phyloP scores from a whole-genome alignment of 192 early-diverging fungal genomes.

The Podochytrium sp. region DNA sequence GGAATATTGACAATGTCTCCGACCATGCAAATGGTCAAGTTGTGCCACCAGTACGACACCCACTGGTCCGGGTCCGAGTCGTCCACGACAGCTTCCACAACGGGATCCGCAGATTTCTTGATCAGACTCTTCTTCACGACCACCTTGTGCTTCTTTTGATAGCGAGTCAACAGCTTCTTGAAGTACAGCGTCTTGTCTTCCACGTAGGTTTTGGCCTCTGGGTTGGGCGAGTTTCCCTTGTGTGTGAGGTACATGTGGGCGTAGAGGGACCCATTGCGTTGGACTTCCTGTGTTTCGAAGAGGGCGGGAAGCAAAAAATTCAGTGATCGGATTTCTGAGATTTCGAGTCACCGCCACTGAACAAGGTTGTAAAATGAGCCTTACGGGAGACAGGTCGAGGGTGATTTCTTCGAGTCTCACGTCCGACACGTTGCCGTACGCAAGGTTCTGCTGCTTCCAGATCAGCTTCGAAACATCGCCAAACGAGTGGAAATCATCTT shows the following conservation, averaged over 20 bases:
- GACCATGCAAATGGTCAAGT: constrained; percentile 71
- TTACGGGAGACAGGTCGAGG: constrained; percentile 32
- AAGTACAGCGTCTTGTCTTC: constrained; percentile 39
- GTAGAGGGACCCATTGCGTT: constrained; percentile 54
- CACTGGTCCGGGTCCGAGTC: neutral
- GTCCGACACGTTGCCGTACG: constrained; percentile 43
- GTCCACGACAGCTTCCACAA: neutral
- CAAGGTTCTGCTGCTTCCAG: constrained; percentile 43
- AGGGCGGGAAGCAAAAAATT: constrained; percentile 9
- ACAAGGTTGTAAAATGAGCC: constrained; percentile 1
- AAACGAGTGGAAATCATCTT: constrained; percentile 25
- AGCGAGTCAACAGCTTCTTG: constrained; percentile 49
- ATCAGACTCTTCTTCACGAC: constrained; percentile 50
- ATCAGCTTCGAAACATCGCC: constrained; percentile 31
- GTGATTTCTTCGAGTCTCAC: constrained; percentile 29
- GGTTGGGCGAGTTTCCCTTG: constrained; percentile 23
- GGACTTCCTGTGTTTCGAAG: constrained; percentile 26
- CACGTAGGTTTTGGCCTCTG: constrained; percentile 4
- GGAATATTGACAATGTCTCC: constrained; percentile 50
- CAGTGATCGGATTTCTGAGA: neutral
- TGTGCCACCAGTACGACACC: constrained; percentile 80
- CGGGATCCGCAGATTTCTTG: constrained; percentile 23
- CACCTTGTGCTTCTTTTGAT: constrained; percentile 47
- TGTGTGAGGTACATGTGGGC: constrained; percentile 51
- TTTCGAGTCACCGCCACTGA: neutral